phyloP scores from a whole-genome alignment of 345 rosid species.

The Melaleuca alternifolia region DNA sequence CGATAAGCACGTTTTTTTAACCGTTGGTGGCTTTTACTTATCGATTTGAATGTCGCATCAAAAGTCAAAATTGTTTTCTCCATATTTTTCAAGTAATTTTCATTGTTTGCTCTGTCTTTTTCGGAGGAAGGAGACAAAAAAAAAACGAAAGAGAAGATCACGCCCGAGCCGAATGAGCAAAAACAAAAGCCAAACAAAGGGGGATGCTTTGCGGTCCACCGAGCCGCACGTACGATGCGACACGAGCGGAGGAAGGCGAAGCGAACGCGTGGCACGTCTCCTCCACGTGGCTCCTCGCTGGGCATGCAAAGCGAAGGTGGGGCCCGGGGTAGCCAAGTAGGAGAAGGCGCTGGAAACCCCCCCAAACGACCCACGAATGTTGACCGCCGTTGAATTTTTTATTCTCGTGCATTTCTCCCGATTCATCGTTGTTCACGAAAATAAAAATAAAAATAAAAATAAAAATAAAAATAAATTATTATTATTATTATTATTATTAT shows the following conservation, averaged over 20 bases:
- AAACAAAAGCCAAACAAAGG: background rate
- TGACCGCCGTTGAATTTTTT: background rate
- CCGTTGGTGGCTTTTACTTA: too few relatives aligned
- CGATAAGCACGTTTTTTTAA: too few relatives aligned
- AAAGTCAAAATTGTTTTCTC: background rate
- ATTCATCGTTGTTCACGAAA: background rate
- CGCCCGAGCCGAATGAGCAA: background rate
- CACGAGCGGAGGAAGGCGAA: background rate
- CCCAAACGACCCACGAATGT: background rate
- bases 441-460: too few relatives aligned
- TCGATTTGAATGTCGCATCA: background rate
- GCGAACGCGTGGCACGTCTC: background rate
- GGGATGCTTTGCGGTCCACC: background rate
- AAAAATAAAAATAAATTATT: too few relatives aligned
- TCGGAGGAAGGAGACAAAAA: background rate
- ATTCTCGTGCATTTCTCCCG: background rate
- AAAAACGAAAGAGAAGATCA: background rate
- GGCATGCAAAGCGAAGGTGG: background rate
- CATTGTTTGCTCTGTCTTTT: background rate
- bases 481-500: too few relatives aligned
- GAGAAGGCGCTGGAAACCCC: background rate
- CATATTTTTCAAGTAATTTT: too few relatives aligned
- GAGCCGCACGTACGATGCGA: background rate
- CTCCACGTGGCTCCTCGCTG: background rate
- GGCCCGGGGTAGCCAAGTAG: background rate